These are phyloP conservation scores for Pseudopithomyces chartarum DNA, from an alignment of 2,329 filamentous ascomycete species.

Conservation along the genomic window DNA sequence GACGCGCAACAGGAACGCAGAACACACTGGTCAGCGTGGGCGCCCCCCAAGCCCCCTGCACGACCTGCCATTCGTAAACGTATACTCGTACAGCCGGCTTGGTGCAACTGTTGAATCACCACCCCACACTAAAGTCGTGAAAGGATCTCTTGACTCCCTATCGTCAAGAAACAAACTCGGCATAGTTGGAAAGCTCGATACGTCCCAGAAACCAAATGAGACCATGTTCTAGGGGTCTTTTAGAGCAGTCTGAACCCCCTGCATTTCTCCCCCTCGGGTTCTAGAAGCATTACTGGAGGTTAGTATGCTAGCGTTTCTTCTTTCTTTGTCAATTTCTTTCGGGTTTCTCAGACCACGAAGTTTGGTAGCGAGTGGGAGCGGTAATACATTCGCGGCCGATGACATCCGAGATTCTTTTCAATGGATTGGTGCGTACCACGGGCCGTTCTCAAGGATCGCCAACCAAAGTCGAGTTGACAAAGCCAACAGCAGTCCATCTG, in stretches of 20 bases:
- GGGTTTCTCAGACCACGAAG: conserved; percentile 2
- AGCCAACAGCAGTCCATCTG: neutral
- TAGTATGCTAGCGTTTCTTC: neutral
- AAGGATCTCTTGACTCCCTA: neutral
- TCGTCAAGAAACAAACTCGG: neutral
- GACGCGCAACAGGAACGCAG: neutral
- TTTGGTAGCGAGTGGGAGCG: conserved; percentile 38
- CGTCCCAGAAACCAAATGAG: neutral
- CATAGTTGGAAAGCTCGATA: neutral
- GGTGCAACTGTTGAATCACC: conserved; percentile 34
- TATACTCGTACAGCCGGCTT: conserved; percentile 39
- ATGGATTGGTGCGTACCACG: conserved; percentile 18
- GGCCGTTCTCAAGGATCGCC: conserved; percentile 9
- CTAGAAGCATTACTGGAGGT: neutral
- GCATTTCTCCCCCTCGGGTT: neutral
- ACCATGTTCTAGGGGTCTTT: neutral
- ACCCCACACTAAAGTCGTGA: conserved; percentile 25
- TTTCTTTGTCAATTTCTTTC: neutral
- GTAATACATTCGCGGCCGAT: conserved; percentile 40
- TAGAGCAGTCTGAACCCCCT: neutral
- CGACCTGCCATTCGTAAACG: conserved; percentile 19
- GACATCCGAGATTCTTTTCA: conserved; percentile 22
- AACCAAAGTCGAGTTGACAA: neutral
- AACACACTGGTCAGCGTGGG: conserved; percentile 11
- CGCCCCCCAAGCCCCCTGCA: conserved; percentile 17